Evolutionary conservation across 2,329 filamentous ascomycete genomes (phyloP), one percentile per base, ranked within the genome.

Genomic region (Pseudogymnoascus sp.): DNA sequence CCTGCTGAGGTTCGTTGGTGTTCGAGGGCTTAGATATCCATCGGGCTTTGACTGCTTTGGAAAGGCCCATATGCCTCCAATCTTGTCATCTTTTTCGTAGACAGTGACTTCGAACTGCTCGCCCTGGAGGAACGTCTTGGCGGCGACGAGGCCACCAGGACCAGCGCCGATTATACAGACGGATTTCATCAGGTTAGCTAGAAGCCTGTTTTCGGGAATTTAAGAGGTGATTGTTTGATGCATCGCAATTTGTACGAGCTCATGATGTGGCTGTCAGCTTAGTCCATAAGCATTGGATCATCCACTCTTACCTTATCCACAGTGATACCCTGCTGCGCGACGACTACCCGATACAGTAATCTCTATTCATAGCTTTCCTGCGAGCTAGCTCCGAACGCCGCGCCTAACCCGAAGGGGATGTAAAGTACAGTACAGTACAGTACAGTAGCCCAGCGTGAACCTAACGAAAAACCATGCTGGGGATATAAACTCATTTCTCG

Each of bases 301-400:
- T 80, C 76, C n/a, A 78, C 74, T 58, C 76, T 75, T 48, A 74
- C 77, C 64, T 72, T 76, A 51, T 74, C 74, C 51, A 82, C 74
- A 0, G 72, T 63, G 9, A 82, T 71, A 7, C 77, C 77, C 1
- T 78, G 69, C 5, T 72, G 71, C 9, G 70, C 69, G 3, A 81
- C 81, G 42, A 78, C 74, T 8, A 79, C 75, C 1, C 76, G 73
- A 67, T 81, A n/a, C n/a, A n/a, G n/a, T n/a, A 86, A 66, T 82
- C 84, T 71, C 76, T 78, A 68, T 86, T 83, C 10, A 85, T 74
- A 1, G 84, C 61, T 48, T 48, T 2, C 41, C 41, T 48, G n/a
- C 25, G 25, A 48, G 33, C 13, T 10, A 33, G 13, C 21, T 35
- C 36, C 27, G 7, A 13, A 38, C n/a, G 17, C 8, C 33, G n/a